Base-by-base conservation (phyloP, 805 yeast species). In the Barnettozyma pratensis region DNA sequence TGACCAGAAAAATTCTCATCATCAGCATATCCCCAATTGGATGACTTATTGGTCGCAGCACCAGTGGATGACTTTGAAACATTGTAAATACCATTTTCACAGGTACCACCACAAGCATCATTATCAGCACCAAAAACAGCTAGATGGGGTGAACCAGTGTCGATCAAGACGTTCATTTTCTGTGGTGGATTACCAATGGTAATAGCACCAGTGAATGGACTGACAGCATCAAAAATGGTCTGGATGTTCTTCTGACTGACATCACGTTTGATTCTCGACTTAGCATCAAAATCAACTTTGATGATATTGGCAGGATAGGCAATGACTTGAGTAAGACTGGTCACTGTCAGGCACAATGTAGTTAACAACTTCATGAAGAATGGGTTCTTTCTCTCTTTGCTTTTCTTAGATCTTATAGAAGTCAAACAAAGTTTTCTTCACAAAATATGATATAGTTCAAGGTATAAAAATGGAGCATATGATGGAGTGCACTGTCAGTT, bases 121-220 rank as follows among this genome's bases (percentile, higher is more conserved):
- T 30, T 43, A 14, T 35, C 35, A 7, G 37, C 41, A 10, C 44
- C 34, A 26, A 53, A 28, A 9, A 46, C 44, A n/a, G 38, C 31
- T 10, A 54, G 40, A 32, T 46, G 46, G 37, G 30, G 44, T 7
- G 61, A 57, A 7, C 61, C 61, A 5, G 59, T 56, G 40, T 57
- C 61, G n/a, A 57, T 40, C 1, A 35, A 25, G 12, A 39, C 57
- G 11, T 26, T 14, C 6, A 54, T 26, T 4, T 28, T 27, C 41
- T 54, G 58, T 8, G 51, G 44, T 10, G 60, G 60, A 9, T 53
- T 42, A 8, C 61, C 61, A 31, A 53, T 25, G 10, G 35, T 41
- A 27, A 57, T 19, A 3, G 39, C 39, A 36, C 45, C 45, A 12
- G 6, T n/a, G 26, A 35, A 42, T 28, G 28, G 14, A 6, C 14